Evolutionary conservation across 768 basidiomycete genomes (phyloP).

Genomic region (Tephrocybe sp.): DNA sequence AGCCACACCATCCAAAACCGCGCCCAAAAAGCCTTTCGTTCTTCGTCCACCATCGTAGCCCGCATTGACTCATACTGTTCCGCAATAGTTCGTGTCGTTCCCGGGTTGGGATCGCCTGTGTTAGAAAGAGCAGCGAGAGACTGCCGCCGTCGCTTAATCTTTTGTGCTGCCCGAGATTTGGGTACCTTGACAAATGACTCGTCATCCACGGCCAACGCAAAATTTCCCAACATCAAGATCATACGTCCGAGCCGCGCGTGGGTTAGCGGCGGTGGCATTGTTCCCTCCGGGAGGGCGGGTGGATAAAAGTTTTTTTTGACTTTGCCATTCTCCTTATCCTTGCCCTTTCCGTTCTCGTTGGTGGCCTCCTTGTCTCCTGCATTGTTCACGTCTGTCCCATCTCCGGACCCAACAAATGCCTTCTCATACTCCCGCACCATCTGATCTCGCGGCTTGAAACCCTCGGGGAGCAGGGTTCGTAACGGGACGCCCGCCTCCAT

Average conservation of each 20-base stretch:
- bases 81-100: conserved; percentile 8
- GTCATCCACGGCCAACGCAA: conserved; percentile 41
- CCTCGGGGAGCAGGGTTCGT: conserved; percentile 44
- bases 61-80: conserved; percentile 33
- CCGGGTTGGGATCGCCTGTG: background rate
- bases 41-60: conserved; percentile 35
- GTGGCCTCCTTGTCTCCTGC: background rate
- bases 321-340: conserved; percentile 1
- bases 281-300: conserved; percentile 11
- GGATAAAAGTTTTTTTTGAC: background rate
- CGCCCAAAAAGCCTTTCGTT: conserved; percentile 54
- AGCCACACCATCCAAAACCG: conserved; percentile 58
- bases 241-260: conserved; percentile 60
- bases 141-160: background rate
- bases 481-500: conserved; percentile 69
- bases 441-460: conserved; percentile 11
- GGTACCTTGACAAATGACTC: conserved; percentile 13
- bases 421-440: background rate
- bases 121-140: background rate
- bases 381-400: background rate
- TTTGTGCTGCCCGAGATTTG: conserved; percentile 2
- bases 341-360: background rate
- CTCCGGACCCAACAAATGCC: background rate
- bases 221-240: conserved; percentile 52
- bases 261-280: conserved; percentile 38